Percentiles rank a stretch among this genome's conserved stretches.
phyloP scores from a whole-genome alignment of 2,329 filamentous ascomycete genomes.

The Dothistroma septosporum region DNA sequence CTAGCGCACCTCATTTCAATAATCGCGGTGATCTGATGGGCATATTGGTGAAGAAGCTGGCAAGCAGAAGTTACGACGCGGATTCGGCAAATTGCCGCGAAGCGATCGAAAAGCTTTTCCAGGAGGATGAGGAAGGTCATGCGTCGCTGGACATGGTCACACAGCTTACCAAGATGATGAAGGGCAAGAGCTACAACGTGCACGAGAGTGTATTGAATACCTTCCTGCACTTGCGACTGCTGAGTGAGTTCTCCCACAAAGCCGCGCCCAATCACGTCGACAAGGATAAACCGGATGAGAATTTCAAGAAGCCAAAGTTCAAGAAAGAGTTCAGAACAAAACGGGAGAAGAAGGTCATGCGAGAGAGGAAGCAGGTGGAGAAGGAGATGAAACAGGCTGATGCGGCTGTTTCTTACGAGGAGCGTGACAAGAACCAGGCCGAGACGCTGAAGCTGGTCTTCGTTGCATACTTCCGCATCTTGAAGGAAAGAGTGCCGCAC shows the following conservation, averaged over 20 bases:
- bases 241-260: slow-evolving; percentile 82
- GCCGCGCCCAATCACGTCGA: slow-evolving; percentile 76
- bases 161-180: slow-evolving; percentile 92
- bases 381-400: slow-evolving; percentile 94
- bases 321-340: slow-evolving; percentile 88
- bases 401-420: slow-evolving; percentile 84
- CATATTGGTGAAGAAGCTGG: slow-evolving; percentile 80
- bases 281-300: slow-evolving; percentile 47
- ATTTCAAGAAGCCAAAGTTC: slow-evolving; percentile 55
- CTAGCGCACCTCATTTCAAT: slow-evolving; percentile 91
- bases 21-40: slow-evolving; percentile 83
- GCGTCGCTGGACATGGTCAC: slow-evolving; percentile 82
- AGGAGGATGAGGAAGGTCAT: slow-evolving; percentile 82
- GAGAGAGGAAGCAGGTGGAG: slow-evolving; percentile 80
- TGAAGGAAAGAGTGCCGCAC: slow-evolving; percentile 74
- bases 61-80: slow-evolving; percentile 64
- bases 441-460: slow-evolving; percentile 97
- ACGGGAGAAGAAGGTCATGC: slow-evolving; percentile 72
- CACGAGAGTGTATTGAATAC: slow-evolving; percentile 84
- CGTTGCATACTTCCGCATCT: slow-evolving; percentile 86
- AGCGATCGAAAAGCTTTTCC: slow-evolving; percentile 76
- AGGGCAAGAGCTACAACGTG: slow-evolving; percentile 73
- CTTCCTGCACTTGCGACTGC: slow-evolving; percentile 81
- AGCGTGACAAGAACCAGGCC: slow-evolving; percentile 87
- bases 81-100: slow-evolving; percentile 74